phyloP scores from a whole-genome alignment of 345 rosid genomes.

The Pelargonium nanum region DNA sequence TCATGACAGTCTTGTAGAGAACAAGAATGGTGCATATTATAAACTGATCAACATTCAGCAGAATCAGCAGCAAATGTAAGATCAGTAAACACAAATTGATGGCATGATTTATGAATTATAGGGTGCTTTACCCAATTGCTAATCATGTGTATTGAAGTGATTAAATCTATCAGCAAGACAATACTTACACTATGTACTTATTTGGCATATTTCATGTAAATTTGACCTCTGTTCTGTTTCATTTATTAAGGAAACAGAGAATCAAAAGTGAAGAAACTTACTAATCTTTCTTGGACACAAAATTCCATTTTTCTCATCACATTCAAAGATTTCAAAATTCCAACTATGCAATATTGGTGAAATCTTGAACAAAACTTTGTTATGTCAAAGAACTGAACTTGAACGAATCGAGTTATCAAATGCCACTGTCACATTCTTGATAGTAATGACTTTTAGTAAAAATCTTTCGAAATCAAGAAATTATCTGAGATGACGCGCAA shows the following conservation, averaged over 20 bases:
- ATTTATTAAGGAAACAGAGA: too few species aligned
- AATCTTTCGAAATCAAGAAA: background rate
- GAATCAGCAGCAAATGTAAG: conserved; percentile 27
- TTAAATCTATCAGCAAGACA: background rate
- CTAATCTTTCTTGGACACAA: too few species aligned
- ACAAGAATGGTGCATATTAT: conserved; percentile 62
- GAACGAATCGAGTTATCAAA: background rate
- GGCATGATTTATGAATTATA: background rate
- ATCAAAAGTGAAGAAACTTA: too few species aligned
- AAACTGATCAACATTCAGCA: conserved; percentile 82
- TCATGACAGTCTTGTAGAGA: conserved; percentile 55
- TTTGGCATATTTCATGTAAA: background rate
- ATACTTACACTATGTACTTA: background rate
- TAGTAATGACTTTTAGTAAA: background rate
- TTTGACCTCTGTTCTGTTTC: too few species aligned
- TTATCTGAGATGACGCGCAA: background rate
- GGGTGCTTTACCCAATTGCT: background rate
- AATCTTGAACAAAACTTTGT: too few species aligned
- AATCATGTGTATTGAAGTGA: background rate
- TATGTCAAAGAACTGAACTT: background rate
- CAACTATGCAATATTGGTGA: too few species aligned
- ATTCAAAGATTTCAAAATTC: too few species aligned
- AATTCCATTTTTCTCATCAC: too few species aligned
- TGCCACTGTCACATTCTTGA: background rate
- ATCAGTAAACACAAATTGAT: background rate